A percentile compares a stretch with the other conserved stretches of the same genome.
phyloP scores from a whole-genome alignment of 441 rosid genomes.

The Jatropha podagrica region DNA sequence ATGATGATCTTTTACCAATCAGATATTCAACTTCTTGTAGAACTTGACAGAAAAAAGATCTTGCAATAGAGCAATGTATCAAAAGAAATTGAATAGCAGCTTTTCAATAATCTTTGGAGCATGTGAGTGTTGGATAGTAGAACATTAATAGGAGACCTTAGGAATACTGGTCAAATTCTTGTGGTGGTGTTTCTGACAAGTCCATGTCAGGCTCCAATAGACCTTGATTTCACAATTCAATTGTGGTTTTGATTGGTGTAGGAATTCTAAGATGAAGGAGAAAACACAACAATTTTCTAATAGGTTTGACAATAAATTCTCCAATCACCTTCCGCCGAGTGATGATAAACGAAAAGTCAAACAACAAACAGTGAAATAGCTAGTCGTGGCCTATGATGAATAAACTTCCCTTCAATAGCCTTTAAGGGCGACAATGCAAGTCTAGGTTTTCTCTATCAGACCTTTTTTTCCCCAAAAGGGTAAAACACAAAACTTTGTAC shows the following conservation, averaged over 20 bases:
- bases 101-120: neutral
- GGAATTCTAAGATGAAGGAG: neutral
- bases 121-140: too few species aligned
- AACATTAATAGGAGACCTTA: too few species aligned
- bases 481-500: neutral
- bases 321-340: neutral
- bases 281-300: neutral
- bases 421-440: neutral
- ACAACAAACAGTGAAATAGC: neutral
- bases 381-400: neutral
- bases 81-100: neutral
- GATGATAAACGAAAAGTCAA: neutral
- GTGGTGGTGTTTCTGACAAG: neutral
- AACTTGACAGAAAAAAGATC: too few species aligned
- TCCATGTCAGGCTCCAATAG: neutral
- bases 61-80: too few species aligned
- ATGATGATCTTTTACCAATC: too few species aligned
- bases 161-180: neutral
- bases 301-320: neutral
- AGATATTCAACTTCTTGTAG: too few species aligned
- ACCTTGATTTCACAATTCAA: neutral
- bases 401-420: neutral
- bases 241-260: neutral
- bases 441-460: too few species aligned
- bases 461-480: neutral